Evolutionary conservation across 768 basidiomycete species (phyloP), one percentile per base, ranked within the genome.

Genomic region (Trametes elegans): DNA sequence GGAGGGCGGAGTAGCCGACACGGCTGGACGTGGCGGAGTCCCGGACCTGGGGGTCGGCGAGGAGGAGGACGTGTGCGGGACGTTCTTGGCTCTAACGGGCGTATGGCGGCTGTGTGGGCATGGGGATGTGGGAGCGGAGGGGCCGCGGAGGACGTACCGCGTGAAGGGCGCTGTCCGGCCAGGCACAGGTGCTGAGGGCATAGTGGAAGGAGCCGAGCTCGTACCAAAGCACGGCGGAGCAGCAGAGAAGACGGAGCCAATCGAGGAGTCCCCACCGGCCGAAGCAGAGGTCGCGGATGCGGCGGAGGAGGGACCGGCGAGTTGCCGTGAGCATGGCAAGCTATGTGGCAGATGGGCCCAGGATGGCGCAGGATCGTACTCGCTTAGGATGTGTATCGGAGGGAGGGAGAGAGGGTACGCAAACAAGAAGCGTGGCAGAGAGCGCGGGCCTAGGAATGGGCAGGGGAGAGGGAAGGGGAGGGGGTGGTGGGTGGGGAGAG

Each of bases 41-140:
- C 40, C 90, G 76, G 36, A 95, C 81, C 70, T 94, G 93, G 0
- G 93, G 89, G 70, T 97, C 94, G 14, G 94, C 85, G 36, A 93
- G 73, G 44, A 96, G 73, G 16, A 97, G 82, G 32, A 91, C 73
- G 68, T 86, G 88, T 13, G 57, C 44, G 7, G 59, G 56, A 5
- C 39, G 24, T 35, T 50, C 49, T 8, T 7, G 44, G 16, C 46
- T n/a, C 52, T 60, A 39, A 10, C 3, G 29, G 6, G 35, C 11
- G 23, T 19, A 21, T 23, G 10, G 32, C n/a, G 29, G 10, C 21
- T 18, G 19, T n/a, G 27, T 47, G 7, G 50, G 45, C 36, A 31
- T 39, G 28, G 18, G 24, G 8, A 26, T 19, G 11, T 21, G 6
- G 35, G 16, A 26, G 47, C 23, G 29, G 5, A 28, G n/a, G 11